Percentiles rank a stretch among this genome's conserved stretches.
Evolutionary conservation across 2,329 filamentous ascomycete species (phyloP).

Genomic region (Trichoderma koningii): DNA sequence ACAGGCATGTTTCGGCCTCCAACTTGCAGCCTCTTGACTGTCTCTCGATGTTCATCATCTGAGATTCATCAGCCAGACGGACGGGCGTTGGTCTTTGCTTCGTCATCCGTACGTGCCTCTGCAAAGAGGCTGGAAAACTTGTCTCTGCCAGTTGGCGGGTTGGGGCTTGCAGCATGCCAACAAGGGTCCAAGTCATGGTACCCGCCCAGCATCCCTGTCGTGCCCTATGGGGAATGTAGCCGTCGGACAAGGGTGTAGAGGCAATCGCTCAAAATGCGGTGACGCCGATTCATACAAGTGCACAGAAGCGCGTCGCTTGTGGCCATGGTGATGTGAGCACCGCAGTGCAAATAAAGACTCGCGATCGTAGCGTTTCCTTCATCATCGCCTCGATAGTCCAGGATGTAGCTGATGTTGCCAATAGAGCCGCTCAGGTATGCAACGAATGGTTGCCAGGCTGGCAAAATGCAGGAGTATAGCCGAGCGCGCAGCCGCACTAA

Average conservation of each 20-base stretch:
- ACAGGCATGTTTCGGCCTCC: neutral
- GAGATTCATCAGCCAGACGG: neutral
- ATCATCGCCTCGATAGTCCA: neutral
- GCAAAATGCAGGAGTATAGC: neutral
- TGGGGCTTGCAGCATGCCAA: conserved; percentile 16
- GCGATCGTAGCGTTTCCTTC: neutral
- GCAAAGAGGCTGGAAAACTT: conserved; percentile 4
- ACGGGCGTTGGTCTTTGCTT: neutral
- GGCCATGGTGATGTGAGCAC: neutral
- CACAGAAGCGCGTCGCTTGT: neutral
- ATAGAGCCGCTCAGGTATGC: neutral
- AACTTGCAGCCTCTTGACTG: neutral
- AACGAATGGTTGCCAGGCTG: neutral
- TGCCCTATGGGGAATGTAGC: conserved; percentile 19
- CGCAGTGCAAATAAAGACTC: neutral
- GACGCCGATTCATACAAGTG: conserved; percentile 14
- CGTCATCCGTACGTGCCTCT: neutral
- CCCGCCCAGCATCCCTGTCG: conserved; percentile 19
- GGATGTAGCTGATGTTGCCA: neutral
- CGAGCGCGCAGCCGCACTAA: neutral
- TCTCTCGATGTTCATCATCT: neutral
- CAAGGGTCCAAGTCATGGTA: conserved; percentile 17
- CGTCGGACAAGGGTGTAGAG: conserved; percentile 10
- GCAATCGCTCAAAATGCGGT: conserved; percentile 23
- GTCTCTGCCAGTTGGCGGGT: neutral